Conservation (phyloP, 306 rosid genomes). For the Pyrus betulifolia region DNA sequence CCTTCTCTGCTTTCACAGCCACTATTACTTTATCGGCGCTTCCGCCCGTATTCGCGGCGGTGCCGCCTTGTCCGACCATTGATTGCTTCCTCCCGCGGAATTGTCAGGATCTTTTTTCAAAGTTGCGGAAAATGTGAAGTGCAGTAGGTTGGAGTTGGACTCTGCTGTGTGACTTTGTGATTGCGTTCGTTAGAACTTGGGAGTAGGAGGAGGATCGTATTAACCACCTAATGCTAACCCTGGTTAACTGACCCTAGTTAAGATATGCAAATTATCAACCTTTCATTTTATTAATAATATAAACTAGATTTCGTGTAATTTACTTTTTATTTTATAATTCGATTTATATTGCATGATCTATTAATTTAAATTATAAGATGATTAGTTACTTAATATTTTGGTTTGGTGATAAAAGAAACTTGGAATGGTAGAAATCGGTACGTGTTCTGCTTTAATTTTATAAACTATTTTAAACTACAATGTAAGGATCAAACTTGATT, state of each 20-base stretch:
- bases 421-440: too few species aligned
- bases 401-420: too few species aligned
- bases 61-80: not conserved
- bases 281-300: too few species aligned
- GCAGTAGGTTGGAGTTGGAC: not conserved
- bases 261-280: not conserved
- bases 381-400: too few species aligned
- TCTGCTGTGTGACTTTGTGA: not conserved
- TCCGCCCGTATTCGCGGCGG: not conserved
- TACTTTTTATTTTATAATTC: too few species aligned
- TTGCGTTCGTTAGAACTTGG: not conserved
- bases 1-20: conserved; percentile 76
- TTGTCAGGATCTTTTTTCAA: not conserved
- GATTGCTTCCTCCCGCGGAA: not conserved
- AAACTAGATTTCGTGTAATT: too few species aligned
- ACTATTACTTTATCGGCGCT: conserved; percentile 59
- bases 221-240: not conserved
- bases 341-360: too few species aligned
- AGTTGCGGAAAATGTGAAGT: not conserved
- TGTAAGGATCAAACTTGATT: too few species aligned
- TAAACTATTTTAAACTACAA: too few species aligned
- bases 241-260: conserved; percentile 13
- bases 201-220: not conserved
- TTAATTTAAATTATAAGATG: too few species aligned
- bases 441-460: too few species aligned